Evolutionary conservation across 805 yeast species (phyloP).

Genomic region (Hanseniaspora nectarophila): DNA sequence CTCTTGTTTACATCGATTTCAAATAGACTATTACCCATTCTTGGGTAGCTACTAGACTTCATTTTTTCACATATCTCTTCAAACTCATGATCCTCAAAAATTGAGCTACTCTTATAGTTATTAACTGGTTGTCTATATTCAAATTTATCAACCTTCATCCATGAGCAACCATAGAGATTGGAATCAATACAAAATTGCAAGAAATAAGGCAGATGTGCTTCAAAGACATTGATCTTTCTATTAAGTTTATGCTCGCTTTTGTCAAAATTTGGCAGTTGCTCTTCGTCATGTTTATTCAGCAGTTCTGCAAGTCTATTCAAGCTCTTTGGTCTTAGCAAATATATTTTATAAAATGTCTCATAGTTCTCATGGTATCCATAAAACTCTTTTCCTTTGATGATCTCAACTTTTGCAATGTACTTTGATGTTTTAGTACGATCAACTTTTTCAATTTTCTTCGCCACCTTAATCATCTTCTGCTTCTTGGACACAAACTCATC

Average conservation of each 20-base stretch:
- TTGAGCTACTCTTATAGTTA: conserved; percentile 22
- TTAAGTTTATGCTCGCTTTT: conserved; percentile 32
- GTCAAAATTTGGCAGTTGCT: conserved; percentile 21
- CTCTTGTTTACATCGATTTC: conserved; percentile 62
- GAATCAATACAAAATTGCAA: conserved; percentile 74
- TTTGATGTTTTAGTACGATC: conserved; percentile 22
- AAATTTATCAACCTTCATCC: conserved; percentile 42
- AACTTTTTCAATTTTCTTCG: not conserved
- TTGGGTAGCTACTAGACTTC: conserved; percentile 25
- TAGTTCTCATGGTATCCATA: conserved; percentile 72
- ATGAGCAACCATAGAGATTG: conserved; percentile 73
- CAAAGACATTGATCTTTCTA: conserved; percentile 43
- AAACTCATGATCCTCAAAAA: conserved; percentile 2
- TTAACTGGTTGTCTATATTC: conserved; percentile 50
- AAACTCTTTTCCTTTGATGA: conserved; percentile 67
- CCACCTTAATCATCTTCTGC: not conserved
- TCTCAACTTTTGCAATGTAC: conserved; percentile 46
- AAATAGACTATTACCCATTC: conserved; percentile 51
- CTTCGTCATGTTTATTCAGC: conserved; percentile 25
- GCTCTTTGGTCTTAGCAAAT: conserved; percentile 51
- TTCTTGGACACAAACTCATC: conserved; percentile 6
- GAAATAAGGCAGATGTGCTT: conserved; percentile 66
- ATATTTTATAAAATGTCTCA: conserved; percentile 54
- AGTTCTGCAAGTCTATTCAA: conserved; percentile 42
- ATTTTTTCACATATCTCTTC: conserved; percentile 17